Base-by-base conservation (phyloP, 768 basidiomycete species). In the Phallus indusiatus region DNA sequence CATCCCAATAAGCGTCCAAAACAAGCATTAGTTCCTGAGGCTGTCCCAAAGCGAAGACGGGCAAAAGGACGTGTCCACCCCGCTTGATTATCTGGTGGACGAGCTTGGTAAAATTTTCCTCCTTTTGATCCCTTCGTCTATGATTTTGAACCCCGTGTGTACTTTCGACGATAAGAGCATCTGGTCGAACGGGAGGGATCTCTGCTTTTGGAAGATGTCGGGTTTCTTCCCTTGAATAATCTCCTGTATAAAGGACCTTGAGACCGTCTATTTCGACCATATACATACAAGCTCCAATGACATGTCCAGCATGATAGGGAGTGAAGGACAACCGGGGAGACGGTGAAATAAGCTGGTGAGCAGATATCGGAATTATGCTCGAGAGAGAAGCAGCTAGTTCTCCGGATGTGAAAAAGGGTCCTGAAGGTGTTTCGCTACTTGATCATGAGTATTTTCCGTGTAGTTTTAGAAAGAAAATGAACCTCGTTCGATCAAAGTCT, bases 181-280 rank as follows among this genome's bases (percentile, higher is more conserved):
- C 95, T 0, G 95, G 94, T 53, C 88, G 82, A 34, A 88, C 75
- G 0, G 92, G 90, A n/a, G 95, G 95, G 14, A 96, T 74, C 70
- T 96, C 93, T 0, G 95, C 95, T 67, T 93, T 92, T 62, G 97
- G 93, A 20, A 99, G 81, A 79, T 99, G 95, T 24, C 95, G 81
- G 68, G 97, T 95, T 72, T 98, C 94, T 76, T 99, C 96, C 8
- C 96, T 85, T 56, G 93, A 95, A 70, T 97, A 96, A 72, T 99
- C 95, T n/a, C 95, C 95, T 47, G 95, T 98, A 70, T 99, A 99
- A 11, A 99, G 79, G 59, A 99, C 90, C 70, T 85, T 92, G 37
- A 96, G 81, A 9, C 95, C 95, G 22, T 91, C 94, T 60, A 99
- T 94, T 70, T 97, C 94, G 70, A 99, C 91, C 64, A 96, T 76